Conservation (phyloP, 2,329 filamentous ascomycete genomes). For the Fusarium oxysporum region DNA sequence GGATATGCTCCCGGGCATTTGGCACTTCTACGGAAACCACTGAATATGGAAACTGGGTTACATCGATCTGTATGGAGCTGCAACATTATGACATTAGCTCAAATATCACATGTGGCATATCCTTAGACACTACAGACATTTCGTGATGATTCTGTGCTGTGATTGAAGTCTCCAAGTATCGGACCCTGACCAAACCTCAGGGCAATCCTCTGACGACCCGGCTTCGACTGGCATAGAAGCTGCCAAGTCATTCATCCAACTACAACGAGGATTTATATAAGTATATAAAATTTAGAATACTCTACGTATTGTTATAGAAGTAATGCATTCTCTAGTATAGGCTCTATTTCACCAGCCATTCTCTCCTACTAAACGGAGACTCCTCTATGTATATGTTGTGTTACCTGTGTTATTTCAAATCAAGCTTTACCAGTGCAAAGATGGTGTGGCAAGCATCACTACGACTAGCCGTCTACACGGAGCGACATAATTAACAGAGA, state of each 20-base stretch:
- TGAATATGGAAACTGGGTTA: background rate
- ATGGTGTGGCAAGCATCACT: too few species aligned
- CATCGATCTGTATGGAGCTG: background rate
- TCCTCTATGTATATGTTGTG: too few species aligned
- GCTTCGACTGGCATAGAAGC: background rate
- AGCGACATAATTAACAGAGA: too few species aligned
- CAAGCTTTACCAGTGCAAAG: too few species aligned
- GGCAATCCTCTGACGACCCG: background rate
- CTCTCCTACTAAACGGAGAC: too few species aligned
- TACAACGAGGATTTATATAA: background rate
- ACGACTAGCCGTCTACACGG: too few species aligned
- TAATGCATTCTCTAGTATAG: too few species aligned
- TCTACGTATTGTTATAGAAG: background rate
- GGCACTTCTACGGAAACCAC: background rate
- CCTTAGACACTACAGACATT: background rate
- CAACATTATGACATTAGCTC: background rate
- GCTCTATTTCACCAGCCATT: too few species aligned
- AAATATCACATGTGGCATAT: background rate
- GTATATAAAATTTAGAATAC: background rate
- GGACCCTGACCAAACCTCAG: background rate
- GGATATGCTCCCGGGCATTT: conserved; percentile 23
- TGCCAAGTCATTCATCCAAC: background rate
- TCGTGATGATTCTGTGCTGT: background rate
- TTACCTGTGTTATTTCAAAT: too few species aligned
- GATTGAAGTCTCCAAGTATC: fast-evolving